Evolutionary conservation across 352 stramenopile genomes (phyloP).

Genomic region (Globisporangium megalacanthum): DNA sequence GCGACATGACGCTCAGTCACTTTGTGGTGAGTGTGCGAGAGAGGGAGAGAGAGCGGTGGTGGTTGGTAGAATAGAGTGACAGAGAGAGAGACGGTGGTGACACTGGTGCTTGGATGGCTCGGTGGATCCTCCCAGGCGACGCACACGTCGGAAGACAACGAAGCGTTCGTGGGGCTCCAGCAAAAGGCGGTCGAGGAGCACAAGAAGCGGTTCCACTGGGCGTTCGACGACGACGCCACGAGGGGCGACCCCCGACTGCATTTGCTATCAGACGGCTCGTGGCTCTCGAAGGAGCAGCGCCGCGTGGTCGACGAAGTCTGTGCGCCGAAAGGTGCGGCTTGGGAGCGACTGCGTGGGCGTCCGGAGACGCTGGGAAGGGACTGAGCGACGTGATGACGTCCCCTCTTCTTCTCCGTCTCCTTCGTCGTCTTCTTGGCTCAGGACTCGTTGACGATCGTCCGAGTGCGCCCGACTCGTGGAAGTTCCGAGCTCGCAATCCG

Average conservation of each 20-base stretch:
- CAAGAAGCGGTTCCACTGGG: constrained; percentile 69
- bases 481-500: constrained; percentile 64
- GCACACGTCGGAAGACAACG: constrained; percentile 85
- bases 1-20: constrained; percentile 51
- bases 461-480: constrained; percentile 67
- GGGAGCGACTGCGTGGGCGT: no score
- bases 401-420: no score
- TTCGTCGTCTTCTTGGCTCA: constrained; percentile 14
- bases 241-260: constrained; percentile 65
- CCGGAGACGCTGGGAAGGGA: no score
- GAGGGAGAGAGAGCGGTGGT: no score
- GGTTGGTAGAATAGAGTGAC: no score
- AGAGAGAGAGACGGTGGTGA: no score
- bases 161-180: constrained; percentile 69
- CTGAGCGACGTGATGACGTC: no score
- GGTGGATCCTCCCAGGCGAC: constrained; percentile 30
- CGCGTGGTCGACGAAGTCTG: constrained; percentile 52
- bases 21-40: constrained; percentile 53
- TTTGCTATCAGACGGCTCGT: constrained; percentile 60
- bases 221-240: constrained; percentile 47
- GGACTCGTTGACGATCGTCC: constrained; percentile 54
- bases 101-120: background rate
- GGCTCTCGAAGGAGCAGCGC: constrained; percentile 64
- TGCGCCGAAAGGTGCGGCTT: constrained; percentile 49
- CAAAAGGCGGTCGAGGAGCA: constrained; percentile 66